Conservation (phyloP, 495 filamentous ascomycete genomes). For the Lasiosphaeria hispida region DNA sequence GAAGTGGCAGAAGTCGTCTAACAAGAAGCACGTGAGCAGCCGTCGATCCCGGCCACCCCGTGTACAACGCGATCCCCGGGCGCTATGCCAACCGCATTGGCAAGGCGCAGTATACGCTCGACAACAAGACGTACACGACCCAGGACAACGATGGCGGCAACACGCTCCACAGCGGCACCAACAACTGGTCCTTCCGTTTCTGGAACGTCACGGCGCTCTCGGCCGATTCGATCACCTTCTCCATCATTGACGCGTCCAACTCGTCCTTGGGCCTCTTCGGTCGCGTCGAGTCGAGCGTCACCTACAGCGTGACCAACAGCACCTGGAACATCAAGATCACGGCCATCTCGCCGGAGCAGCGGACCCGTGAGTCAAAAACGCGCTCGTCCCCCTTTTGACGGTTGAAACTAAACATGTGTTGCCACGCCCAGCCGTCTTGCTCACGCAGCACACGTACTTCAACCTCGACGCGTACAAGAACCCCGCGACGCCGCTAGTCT, state of each 20-base stretch:
- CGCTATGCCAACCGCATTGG: slow-evolving; percentile 59
- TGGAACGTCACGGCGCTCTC: slow-evolving; percentile 56
- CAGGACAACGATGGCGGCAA: slow-evolving; percentile 56
- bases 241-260: slow-evolving; percentile 61
- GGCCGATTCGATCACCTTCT: slow-evolving; percentile 74
- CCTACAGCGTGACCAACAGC: slow-evolving; percentile 57
- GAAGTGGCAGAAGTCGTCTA: neutral
- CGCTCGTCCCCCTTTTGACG: neutral
- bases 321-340: slow-evolving; percentile 56
- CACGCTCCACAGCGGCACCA: slow-evolving; percentile 58
- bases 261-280: slow-evolving; percentile 73
- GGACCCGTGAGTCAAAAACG: slow-evolving; percentile 42
- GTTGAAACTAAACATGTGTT: slow-evolving; percentile 27
- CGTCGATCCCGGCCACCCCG: slow-evolving; percentile 47
- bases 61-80: slow-evolving; percentile 52
- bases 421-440: slow-evolving; percentile 58
- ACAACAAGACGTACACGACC: slow-evolving; percentile 47
- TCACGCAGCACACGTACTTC: slow-evolving; percentile 81
- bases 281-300: slow-evolving; percentile 67
- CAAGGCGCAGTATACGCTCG: slow-evolving; percentile 51
- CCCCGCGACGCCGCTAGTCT: slow-evolving; percentile 56
- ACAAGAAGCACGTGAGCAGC: slow-evolving; percentile 26
- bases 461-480: slow-evolving; percentile 76
- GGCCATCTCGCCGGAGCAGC: slow-evolving; percentile 47
- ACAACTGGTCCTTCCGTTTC: slow-evolving; percentile 57